phyloP scores from a whole-genome alignment of 2,329 filamentous ascomycete genomes.

The Madurella mycetomatis region DNA sequence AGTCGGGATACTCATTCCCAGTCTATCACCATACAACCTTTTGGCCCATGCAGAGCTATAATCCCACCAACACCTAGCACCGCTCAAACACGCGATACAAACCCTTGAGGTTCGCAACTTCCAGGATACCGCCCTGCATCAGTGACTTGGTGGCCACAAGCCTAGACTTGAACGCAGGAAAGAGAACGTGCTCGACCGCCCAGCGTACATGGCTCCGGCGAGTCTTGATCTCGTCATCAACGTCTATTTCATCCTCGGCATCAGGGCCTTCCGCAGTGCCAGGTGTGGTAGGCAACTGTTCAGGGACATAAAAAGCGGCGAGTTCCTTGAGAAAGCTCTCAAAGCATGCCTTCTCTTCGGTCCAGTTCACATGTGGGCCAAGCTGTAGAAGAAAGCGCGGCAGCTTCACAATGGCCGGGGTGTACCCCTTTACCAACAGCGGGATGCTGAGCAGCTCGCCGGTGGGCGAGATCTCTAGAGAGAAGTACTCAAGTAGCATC shows the following conservation, averaged over 20 bases:
- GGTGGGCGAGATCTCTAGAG: constrained; percentile 70
- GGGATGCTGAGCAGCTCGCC: constrained; percentile 78
- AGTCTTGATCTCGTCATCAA: constrained; percentile 49
- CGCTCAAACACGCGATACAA: constrained; percentile 93
- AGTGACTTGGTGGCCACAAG: constrained; percentile 77
- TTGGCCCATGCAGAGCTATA: neutral
- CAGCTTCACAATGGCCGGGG: constrained; percentile 77
- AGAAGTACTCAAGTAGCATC: constrained; percentile 93
- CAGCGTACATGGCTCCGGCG: constrained; percentile 66
- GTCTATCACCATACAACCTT: neutral
- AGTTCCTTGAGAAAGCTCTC: constrained; percentile 79
- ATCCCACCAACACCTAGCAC: constrained; percentile 56
- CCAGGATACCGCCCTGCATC: constrained; percentile 69
- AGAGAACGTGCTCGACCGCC: constrained; percentile 79
- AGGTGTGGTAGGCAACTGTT: constrained; percentile 61
- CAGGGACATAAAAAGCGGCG: constrained; percentile 85
- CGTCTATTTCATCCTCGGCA: constrained; percentile 35
- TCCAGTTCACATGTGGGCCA: constrained; percentile 86
- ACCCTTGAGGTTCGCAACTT: constrained; percentile 88
- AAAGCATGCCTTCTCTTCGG: constrained; percentile 79
- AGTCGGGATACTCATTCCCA: neutral
- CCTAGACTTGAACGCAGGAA: constrained; percentile 80
- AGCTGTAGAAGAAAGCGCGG: constrained; percentile 83
- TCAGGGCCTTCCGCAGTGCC: constrained; percentile 29
- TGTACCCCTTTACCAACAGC: constrained; percentile 83